Percentiles rank a stretch among this genome's conserved stretches.
These are phyloP conservation scores for Elsinoe australis DNA, from an alignment of 2,329 filamentous ascomycete species.

Conservation along the genomic window DNA sequence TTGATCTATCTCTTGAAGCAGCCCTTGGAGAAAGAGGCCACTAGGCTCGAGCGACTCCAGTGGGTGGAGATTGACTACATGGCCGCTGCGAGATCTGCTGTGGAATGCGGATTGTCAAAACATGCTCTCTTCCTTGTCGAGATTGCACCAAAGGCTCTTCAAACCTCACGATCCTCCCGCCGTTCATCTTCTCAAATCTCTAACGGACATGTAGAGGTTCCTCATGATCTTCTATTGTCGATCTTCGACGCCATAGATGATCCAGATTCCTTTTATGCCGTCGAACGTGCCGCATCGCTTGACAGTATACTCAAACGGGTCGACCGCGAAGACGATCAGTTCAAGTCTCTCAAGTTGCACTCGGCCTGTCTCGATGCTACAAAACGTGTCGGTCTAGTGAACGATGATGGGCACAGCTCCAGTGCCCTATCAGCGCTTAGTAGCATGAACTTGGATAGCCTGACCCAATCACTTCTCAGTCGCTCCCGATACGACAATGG, in stretches of 20 bases:
- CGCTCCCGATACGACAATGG: constrained; percentile 55
- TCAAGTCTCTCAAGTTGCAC: constrained; percentile 81
- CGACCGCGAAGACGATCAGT: constrained; percentile 81
- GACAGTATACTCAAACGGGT: constrained; percentile 70
- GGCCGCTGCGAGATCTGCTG: constrained; percentile 62
- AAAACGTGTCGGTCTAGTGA: constrained; percentile 54
- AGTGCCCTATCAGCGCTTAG: constrained; percentile 71
- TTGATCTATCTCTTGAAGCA: constrained; percentile 86
- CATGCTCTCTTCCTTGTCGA: constrained; percentile 79
- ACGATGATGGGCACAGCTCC: constrained; percentile 53
- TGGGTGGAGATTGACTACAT: constrained; percentile 83
- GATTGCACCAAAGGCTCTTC: constrained; percentile 33
- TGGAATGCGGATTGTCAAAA: constrained; percentile 75
- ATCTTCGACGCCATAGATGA: constrained; percentile 94
- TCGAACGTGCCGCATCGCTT: constrained; percentile 69
- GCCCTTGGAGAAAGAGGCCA: constrained; percentile 63
- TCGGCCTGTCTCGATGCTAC: constrained; percentile 86
- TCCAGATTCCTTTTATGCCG: constrained; percentile 89
- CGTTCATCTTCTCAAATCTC: constrained; percentile 51
- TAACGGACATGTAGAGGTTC: constrained; percentile 39
- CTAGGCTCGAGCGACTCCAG: constrained; percentile 65
- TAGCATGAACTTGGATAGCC: constrained; percentile 71
- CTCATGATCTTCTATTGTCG: constrained; percentile 62
- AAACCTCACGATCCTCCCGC: constrained; percentile 47
- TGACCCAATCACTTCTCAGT: constrained; percentile 73